Base-by-base conservation (phyloP, 257 asterid species). In the Prunella vulgaris region DNA sequence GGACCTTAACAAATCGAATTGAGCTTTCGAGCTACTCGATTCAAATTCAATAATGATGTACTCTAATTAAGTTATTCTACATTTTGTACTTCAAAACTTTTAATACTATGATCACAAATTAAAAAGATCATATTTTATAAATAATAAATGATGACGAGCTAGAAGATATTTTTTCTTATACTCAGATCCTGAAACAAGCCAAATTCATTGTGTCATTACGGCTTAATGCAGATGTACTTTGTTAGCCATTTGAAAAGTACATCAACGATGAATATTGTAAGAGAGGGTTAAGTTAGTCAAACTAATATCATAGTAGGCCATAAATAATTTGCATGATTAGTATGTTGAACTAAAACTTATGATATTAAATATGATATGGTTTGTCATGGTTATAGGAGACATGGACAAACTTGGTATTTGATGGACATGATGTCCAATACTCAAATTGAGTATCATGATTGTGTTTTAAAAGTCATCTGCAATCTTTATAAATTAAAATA, bases 281-380 rank as follows among this genome's bases (percentile, higher is more conserved):
- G 48, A 6, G 46, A 10, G 57, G 35, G 13, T 53, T 61, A 25
- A 61, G 24, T 68, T 62, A 42, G 75, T 69, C 79, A 38, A 53
- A 10, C 48, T 10, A 33, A 75, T 61, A 61, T 69, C 2, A 75
- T 75, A 40, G 62, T 68, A 15, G 48, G 49, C 57, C 64, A 20
- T 32, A 44, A 59, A n/a, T n/a, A n/a, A 5, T 30, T 28, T 10
- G 10, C 59, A 76, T 57, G 42, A 76, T 76, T 76, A 33, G 56
- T 18, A 33, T 49, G 18, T 64, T 46, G 73, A 58, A 56, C 5
- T 76, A 8, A 38, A 24, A 30, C 44, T 37, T 33, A 6, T 57
- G 48, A 64, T 64, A 22, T 24, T 21, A 33, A 40, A 69, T 64
- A 68, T 9, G 57, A 38, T 14, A 61, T 54, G 35, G 40, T 18